phyloP scores from a whole-genome alignment of 1,139 yeast species.

The Magnusiomyces suaveolens region DNA sequence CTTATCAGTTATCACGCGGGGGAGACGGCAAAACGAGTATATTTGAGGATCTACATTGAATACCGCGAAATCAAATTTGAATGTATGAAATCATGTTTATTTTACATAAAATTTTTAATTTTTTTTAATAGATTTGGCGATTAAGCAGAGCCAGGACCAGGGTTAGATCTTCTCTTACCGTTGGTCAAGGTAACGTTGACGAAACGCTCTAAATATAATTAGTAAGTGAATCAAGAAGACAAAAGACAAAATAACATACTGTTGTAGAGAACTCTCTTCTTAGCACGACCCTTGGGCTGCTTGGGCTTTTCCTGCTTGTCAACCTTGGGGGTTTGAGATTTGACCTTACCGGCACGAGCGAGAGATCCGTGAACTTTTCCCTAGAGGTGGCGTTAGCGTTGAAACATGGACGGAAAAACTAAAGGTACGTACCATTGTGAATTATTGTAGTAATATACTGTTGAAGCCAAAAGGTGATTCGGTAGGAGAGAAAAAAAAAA shows the following conservation, averaged over 20 bases:
- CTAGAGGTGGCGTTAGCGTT: neutral
- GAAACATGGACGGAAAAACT: neutral
- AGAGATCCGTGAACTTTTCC: constrained; percentile 8
- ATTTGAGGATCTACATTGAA: no score
- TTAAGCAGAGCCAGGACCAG: constrained; percentile 53
- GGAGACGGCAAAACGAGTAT: no score
- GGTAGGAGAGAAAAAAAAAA: no score
- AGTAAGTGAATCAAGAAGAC: neutral
- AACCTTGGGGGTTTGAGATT: constrained; percentile 96
- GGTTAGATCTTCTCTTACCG: constrained; percentile 99
- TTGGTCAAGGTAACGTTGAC: constrained; percentile 94
- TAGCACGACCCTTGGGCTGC: constrained; percentile 83
- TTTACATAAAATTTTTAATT: no score
- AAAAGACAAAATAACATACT: constrained; percentile 38
- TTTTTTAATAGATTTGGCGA: no score
- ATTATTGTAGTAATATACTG: neutral
- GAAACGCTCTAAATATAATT: constrained; percentile 47
- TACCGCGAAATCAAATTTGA: no score
- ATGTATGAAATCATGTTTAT: no score
- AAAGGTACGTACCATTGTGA: no score
- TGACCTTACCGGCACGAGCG: constrained; percentile 99
- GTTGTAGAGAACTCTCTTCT: constrained; percentile 97
- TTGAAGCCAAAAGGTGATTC: neutral
- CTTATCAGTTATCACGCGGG: no score
- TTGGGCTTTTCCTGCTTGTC: constrained; percentile 69